A percentile compares a stretch with the other conserved stretches of the same genome.
Evolutionary conservation across 345 rosid species (phyloP).

Genomic region (Citrus cavaleriei): DNA sequence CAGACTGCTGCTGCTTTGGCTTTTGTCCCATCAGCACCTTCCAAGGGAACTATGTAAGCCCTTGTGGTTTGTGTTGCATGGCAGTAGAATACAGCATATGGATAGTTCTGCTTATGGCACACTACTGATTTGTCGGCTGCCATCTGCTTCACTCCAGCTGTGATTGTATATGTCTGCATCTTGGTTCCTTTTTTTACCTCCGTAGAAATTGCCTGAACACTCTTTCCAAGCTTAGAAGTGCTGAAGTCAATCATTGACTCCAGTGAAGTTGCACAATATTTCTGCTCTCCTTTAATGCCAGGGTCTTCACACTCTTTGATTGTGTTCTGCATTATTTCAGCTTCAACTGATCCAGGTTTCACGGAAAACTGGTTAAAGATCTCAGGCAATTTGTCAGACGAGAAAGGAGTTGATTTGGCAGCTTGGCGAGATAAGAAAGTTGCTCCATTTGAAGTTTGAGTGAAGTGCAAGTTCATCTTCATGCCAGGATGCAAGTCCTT

Average conservation of each 20-base stretch:
- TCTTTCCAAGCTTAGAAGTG: slow-evolving; percentile 64
- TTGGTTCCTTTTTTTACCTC: slow-evolving; percentile 42
- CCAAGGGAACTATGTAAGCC: slow-evolving; percentile 53
- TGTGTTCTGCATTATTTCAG: slow-evolving; percentile 58
- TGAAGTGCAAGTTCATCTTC: slow-evolving; percentile 56
- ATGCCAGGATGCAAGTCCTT: slow-evolving; percentile 59
- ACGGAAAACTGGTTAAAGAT: slow-evolving; percentile 49
- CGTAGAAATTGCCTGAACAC: slow-evolving; percentile 53
- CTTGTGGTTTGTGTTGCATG: slow-evolving; percentile 55
- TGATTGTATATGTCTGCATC: slow-evolving; percentile 47
- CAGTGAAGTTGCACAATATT: slow-evolving; percentile 72
- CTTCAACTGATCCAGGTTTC: slow-evolving; percentile 56
- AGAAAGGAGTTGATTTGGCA: slow-evolving; percentile 65
- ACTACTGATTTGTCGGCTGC: slow-evolving; percentile 44
- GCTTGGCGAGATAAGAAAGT: slow-evolving; percentile 64
- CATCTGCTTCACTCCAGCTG: slow-evolving; percentile 36
- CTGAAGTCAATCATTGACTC: slow-evolving; percentile 82
- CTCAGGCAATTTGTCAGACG: slow-evolving; percentile 51
- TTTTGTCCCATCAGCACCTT: slow-evolving; percentile 57
- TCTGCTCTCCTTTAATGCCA: slow-evolving; percentile 68
- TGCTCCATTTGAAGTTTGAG: slow-evolving; percentile 34
- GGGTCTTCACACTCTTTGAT: slow-evolving; percentile 65
- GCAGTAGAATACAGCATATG: slow-evolving; percentile 80
- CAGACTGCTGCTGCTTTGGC: slow-evolving; percentile 74
- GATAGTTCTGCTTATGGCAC: slow-evolving; percentile 81